Conservation (phyloP, 1,284 basidiomycete genomes). For the Takashimella koratensis region DNA sequence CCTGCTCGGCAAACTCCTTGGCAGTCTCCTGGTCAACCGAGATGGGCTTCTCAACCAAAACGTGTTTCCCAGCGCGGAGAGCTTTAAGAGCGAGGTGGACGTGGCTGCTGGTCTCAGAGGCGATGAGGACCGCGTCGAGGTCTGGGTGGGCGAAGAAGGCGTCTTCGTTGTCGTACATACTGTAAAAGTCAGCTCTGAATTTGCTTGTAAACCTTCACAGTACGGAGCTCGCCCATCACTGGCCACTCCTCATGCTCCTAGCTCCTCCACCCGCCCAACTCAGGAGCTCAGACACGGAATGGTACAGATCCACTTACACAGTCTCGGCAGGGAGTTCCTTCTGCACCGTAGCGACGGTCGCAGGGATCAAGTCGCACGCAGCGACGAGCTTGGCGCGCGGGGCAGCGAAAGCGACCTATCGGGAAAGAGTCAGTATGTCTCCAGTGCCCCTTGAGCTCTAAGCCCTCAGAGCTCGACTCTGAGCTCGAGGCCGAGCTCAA, state of each 20-base stretch:
- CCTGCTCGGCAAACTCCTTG: slow-evolving; percentile 23
- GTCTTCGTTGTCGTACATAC: slow-evolving; percentile 3
- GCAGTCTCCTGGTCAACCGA: slow-evolving; percentile 28
- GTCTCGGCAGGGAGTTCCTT: slow-evolving; percentile 11
- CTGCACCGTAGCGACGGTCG: slow-evolving; percentile 4
- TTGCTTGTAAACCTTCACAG: background rate
- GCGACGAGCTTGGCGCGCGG: slow-evolving; percentile 28
- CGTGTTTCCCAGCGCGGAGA: slow-evolving; percentile 27
- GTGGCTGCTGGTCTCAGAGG: slow-evolving; percentile 23
- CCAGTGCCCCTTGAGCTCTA: too few species aligned
- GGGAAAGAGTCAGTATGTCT: too few species aligned
- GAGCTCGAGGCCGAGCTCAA: too few species aligned
- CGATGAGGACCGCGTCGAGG: slow-evolving; percentile 27
- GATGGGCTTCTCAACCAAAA: slow-evolving; percentile 41
- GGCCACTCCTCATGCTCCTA: background rate
- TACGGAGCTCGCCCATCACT: background rate
- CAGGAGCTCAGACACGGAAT: too few species aligned
- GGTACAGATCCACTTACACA: background rate
- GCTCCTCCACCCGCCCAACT: background rate
- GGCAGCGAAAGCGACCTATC: slow-evolving; percentile 12
- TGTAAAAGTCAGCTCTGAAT: background rate
- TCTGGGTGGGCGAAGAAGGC: slow-evolving; percentile 9
- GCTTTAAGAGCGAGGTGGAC: slow-evolving; percentile 22
- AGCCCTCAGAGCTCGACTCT: too few species aligned
- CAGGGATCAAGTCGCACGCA: slow-evolving; percentile 13